phyloP scores from a whole-genome alignment of 768 basidiomycete genomes.

The Crepidotus variabilis region DNA sequence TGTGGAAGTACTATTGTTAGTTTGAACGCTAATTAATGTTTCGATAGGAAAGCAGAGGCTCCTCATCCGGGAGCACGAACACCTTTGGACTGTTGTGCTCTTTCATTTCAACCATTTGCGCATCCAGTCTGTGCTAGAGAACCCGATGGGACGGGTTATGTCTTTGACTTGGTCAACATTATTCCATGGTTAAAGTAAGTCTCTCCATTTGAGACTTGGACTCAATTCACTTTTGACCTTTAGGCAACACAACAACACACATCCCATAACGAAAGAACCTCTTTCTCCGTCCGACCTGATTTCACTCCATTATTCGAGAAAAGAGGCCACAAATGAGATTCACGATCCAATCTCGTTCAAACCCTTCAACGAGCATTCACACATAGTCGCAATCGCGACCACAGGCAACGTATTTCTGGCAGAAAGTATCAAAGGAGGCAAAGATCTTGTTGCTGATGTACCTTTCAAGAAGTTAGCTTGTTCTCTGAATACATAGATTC shows the following conservation, averaged over 20 bases:
- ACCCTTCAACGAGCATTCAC: conserved; percentile 93
- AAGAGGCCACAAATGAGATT: conserved; percentile 77
- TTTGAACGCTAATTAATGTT: conserved; percentile 10
- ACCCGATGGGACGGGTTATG: conserved; percentile 70
- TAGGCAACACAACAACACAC: conserved; percentile 79
- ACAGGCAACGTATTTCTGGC: conserved; percentile 93
- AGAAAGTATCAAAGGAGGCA: conserved; percentile 84
- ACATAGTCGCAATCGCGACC: conserved; percentile 85
- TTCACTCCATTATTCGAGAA: conserved; percentile 77
- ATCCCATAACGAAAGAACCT: conserved; percentile 73
- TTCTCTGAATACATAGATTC: neutral
- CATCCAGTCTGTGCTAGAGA: conserved; percentile 89
- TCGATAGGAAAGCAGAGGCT: conserved; percentile 59
- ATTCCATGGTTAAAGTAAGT: conserved; percentile 91
- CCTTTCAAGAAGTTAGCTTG: conserved; percentile 73
- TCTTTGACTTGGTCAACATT: conserved; percentile 90
- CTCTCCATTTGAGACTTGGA: conserved; percentile 1
- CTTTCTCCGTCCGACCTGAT: conserved; percentile 73
- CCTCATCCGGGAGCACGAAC: conserved; percentile 62
- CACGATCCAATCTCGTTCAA: conserved; percentile 99
- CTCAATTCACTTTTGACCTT: conserved; percentile 9
- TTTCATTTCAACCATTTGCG: conserved; percentile 86
- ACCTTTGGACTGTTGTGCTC: conserved; percentile 88
- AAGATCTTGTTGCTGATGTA: conserved; percentile 82
- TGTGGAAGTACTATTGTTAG: conserved; percentile 4